Percentiles rank a stretch among this genome's conserved stretches.
These are phyloP conservation scores for Cornus kousa DNA, from an alignment of 148 eudicot species.

Conservation along the genomic window DNA sequence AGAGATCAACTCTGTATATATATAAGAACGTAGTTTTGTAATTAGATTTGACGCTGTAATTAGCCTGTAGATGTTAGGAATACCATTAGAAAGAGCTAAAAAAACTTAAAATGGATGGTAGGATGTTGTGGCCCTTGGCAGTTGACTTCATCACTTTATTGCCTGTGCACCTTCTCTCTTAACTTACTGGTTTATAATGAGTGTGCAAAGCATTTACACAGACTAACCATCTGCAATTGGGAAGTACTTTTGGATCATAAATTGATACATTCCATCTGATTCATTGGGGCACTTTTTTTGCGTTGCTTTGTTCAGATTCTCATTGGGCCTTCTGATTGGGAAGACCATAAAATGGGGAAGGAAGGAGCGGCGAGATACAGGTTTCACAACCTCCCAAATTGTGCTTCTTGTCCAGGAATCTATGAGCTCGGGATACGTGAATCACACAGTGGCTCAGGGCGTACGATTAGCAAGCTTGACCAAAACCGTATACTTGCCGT, in stretches of 20 bases:
- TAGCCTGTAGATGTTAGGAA: background rate
- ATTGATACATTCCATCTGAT: background rate
- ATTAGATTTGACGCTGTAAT: background rate
- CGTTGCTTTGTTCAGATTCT: conserved; percentile 41
- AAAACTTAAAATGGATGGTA: background rate
- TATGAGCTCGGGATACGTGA: conserved; percentile 77
- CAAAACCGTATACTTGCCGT: conserved; percentile 52
- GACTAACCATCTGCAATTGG: background rate
- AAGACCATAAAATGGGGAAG: conserved; percentile 42
- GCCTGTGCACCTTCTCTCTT: background rate
- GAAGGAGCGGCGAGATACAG: conserved; percentile 84
- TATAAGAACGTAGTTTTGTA: background rate
- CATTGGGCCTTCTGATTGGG: conserved; percentile 84
- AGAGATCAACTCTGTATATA: background rate
- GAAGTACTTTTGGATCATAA: background rate
- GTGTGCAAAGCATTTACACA: background rate
- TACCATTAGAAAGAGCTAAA: background rate
- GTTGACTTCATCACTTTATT: background rate
- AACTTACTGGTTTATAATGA: background rate
- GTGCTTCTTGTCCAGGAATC: conserved; percentile 55
- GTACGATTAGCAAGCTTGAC: conserved; percentile 40
- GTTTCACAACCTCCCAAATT: conserved; percentile 60
- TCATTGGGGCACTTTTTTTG: background rate
- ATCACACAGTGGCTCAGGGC: conserved; percentile 29
- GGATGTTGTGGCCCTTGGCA: background rate